phyloP scores from a whole-genome alignment of 805 yeast species.

The Saturnispora kantuleensis region DNA sequence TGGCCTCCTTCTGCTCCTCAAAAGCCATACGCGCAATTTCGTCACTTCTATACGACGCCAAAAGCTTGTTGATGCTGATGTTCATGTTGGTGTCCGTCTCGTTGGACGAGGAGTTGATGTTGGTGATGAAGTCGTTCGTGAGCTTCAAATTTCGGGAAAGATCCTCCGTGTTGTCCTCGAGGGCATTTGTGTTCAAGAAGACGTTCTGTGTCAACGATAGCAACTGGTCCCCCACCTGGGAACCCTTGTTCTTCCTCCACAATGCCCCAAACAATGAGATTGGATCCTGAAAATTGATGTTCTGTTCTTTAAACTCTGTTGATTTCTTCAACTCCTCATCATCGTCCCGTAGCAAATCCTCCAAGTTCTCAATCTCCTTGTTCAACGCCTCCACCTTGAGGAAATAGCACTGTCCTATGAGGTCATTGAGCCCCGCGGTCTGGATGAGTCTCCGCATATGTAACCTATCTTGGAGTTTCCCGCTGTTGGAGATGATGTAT shows the following conservation, averaged over 20 bases:
- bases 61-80: conserved; percentile 63
- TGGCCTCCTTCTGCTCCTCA: conserved; percentile 32
- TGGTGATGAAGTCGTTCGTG: conserved; percentile 45
- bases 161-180: conserved; percentile 27
- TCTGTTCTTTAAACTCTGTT: conserved; percentile 30
- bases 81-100: conserved; percentile 61
- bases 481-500: conserved; percentile 35
- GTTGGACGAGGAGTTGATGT: conserved; percentile 41
- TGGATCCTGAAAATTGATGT: conserved; percentile 60
- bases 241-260: conserved; percentile 46
- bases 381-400: conserved; percentile 33
- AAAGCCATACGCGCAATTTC: conserved; percentile 72
- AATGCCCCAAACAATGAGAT: conserved; percentile 53
- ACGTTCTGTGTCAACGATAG: conserved; percentile 58
- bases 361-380: conserved; percentile 33
- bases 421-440: conserved; percentile 32
- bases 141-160: conserved; percentile 43
- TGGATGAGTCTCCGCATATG: conserved; percentile 37
- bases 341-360: conserved; percentile 34
- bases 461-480: conserved; percentile 31
- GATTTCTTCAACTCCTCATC: conserved; percentile 30
- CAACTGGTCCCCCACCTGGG: conserved; percentile 50
- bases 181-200: conserved; percentile 37
- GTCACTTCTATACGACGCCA: conserved; percentile 70
- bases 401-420: conserved; percentile 29